A percentile compares a stretch with the other conserved stretches of the same genome.
Conservation (phyloP, 169 alveolate species). For the Plasmodium gallinaceum region DNA sequence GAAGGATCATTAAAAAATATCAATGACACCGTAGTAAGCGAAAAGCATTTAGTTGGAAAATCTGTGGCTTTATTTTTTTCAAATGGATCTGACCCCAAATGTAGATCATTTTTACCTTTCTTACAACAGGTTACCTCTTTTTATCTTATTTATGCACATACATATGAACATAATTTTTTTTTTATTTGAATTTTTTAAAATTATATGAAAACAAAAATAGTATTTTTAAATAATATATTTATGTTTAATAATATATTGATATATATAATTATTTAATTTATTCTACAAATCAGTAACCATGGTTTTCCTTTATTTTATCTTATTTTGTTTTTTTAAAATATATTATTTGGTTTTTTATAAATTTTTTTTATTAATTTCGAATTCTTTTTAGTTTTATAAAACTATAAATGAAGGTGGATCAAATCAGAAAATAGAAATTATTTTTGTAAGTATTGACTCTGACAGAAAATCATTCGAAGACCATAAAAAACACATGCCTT, state of each 20-base stretch:
- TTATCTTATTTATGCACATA: background rate
- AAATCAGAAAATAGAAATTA: constrained; percentile 82
- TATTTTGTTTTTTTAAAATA: too few species aligned
- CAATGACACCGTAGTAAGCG: constrained; percentile 77
- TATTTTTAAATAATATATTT: background rate
- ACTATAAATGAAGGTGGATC: constrained; percentile 83
- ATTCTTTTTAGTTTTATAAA: constrained; percentile 76
- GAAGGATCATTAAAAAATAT: constrained; percentile 83
- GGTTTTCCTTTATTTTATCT: too few species aligned
- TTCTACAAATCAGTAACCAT: too few species aligned
- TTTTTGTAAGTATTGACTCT: constrained; percentile 79
- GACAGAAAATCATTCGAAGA: constrained; percentile 71
- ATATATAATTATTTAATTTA: too few species aligned
- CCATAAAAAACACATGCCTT: constrained; percentile 82
- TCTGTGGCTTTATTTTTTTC: constrained; percentile 84
- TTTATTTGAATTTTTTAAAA: background rate
- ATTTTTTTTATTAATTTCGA: background rate
- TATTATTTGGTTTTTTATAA: background rate
- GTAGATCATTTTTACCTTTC: constrained; percentile 82
- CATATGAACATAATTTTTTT: background rate
- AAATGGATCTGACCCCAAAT: constrained; percentile 82
- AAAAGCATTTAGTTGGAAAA: constrained; percentile 81
- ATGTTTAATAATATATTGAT: background rate
- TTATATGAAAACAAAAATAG: background rate
- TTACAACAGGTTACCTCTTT: constrained; percentile 74